Conservation (phyloP, 2,329 filamentous ascomycete species). For the Claviceps pazoutovae region DNA sequence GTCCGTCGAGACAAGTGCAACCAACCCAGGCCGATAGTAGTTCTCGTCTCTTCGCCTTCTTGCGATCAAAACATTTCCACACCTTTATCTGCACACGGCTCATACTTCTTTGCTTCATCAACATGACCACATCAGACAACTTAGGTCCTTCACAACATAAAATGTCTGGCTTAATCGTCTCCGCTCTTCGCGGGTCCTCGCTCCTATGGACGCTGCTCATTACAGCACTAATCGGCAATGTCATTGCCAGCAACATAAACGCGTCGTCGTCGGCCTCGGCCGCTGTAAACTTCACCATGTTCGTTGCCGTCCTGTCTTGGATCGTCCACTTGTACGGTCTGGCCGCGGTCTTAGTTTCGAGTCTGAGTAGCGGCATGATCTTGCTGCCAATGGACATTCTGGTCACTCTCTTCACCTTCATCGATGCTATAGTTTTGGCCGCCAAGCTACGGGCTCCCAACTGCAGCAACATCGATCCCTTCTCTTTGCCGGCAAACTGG, state of each 20-base stretch:
- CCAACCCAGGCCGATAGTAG: neutral
- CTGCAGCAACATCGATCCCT: constrained; percentile 40
- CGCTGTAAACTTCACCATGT: constrained; percentile 54
- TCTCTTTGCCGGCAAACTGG: constrained; percentile 28
- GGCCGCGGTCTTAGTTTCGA: constrained; percentile 37
- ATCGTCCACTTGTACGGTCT: constrained; percentile 50
- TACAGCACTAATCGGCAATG: constrained; percentile 44
- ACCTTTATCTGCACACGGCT: neutral
- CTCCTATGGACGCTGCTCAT: constrained; percentile 38
- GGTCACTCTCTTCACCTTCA: constrained; percentile 55
- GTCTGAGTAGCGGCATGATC: constrained; percentile 36
- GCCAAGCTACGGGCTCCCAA: constrained; percentile 55
- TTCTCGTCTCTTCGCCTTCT: neutral
- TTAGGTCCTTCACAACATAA: neutral
- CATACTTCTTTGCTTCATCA: neutral
- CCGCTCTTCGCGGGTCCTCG: constrained; percentile 33
- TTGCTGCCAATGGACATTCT: constrained; percentile 42
- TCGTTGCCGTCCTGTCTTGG: constrained; percentile 53
- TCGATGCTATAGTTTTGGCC: constrained; percentile 55
- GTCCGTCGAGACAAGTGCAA: neutral
- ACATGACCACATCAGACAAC: neutral
- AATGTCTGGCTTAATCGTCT: constrained; percentile 27
- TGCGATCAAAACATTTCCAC: neutral
- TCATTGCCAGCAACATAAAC: constrained; percentile 36
- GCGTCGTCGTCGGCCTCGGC: constrained; percentile 27